Evolutionary conservation across 2,329 filamentous ascomycete species (phyloP).

Genomic region (Verticillium zaregamsianum): DNA sequence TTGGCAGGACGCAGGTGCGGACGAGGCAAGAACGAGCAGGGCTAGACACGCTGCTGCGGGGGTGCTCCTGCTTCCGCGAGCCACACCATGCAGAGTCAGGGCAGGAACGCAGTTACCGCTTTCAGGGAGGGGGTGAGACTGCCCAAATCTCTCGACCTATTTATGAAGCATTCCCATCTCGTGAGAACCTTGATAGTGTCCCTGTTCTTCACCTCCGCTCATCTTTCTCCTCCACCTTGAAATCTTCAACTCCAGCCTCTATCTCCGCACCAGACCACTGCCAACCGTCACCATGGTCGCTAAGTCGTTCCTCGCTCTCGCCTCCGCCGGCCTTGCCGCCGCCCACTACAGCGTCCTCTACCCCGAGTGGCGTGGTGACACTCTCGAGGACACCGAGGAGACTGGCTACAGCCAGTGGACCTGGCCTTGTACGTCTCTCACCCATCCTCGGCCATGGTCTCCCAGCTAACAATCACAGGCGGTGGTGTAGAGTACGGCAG

Average conservation of each 20-base stretch:
- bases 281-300: constrained; percentile 22
- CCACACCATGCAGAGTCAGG: not conserved
- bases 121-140: not conserved
- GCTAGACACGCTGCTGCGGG: not conserved
- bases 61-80: not conserved
- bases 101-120: not conserved
- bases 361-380: constrained; percentile 45
- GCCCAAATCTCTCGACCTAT: not conserved
- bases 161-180: not conserved
- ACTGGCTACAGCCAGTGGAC: constrained; percentile 42
- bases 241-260: not conserved
- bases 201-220: not conserved
- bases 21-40: not conserved
- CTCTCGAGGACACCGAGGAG: constrained; percentile 31
- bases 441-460: not conserved
- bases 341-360: constrained; percentile 47
- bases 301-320: constrained; percentile 25
- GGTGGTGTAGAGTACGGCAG: constrained; percentile 39
- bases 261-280: not conserved
- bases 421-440: constrained; percentile 43
- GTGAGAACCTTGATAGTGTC: not conserved
- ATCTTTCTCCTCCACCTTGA: not conserved
- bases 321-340: constrained; percentile 29
- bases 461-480: constrained; percentile 26
- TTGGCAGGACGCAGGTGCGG: not conserved